Evolutionary conservation across 1,139 yeast species (phyloP).

Genomic region (Maudiozyma humilis): DNA sequence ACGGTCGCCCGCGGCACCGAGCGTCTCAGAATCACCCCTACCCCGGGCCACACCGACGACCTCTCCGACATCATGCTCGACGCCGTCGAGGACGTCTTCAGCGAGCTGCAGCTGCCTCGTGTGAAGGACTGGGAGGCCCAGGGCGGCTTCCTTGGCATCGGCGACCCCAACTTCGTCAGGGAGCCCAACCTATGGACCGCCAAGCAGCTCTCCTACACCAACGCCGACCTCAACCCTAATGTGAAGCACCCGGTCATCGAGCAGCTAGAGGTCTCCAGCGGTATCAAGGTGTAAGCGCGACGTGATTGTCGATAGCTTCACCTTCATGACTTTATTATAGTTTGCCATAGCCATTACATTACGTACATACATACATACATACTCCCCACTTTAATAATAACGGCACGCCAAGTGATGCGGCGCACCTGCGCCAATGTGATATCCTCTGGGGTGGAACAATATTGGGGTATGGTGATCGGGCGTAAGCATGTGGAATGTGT

Average conservation of each 20-base stretch:
- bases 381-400: too few species aligned
- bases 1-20: slow-evolving; percentile 95
- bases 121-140: slow-evolving; percentile 64
- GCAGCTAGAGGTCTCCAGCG: slow-evolving; percentile 63
- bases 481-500: too few species aligned
- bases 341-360: too few species aligned
- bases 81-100: slow-evolving; percentile 76
- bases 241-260: slow-evolving; percentile 53
- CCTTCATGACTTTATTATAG: too few species aligned
- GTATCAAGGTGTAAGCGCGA: slow-evolving; percentile 32
- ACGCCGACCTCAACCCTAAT: slow-evolving; percentile 55
- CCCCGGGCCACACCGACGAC: slow-evolving; percentile 86
- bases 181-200: slow-evolving; percentile 72
- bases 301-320: too few species aligned
- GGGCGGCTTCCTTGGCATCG: slow-evolving; percentile 91
- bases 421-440: too few species aligned
- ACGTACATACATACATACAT: neutral
- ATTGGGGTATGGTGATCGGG: too few species aligned
- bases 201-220: slow-evolving; percentile 56
- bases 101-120: slow-evolving; percentile 64
- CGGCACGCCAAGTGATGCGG: too few species aligned
- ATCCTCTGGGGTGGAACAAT: too few species aligned
- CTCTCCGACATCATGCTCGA: slow-evolving; percentile 66
- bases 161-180: slow-evolving; percentile 41
- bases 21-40: slow-evolving; percentile 92